Evolutionary conservation across 2,329 filamentous ascomycete genomes (phyloP), one percentile per base, ranked within the genome.

Genomic region (Exophiala aquamarina): DNA sequence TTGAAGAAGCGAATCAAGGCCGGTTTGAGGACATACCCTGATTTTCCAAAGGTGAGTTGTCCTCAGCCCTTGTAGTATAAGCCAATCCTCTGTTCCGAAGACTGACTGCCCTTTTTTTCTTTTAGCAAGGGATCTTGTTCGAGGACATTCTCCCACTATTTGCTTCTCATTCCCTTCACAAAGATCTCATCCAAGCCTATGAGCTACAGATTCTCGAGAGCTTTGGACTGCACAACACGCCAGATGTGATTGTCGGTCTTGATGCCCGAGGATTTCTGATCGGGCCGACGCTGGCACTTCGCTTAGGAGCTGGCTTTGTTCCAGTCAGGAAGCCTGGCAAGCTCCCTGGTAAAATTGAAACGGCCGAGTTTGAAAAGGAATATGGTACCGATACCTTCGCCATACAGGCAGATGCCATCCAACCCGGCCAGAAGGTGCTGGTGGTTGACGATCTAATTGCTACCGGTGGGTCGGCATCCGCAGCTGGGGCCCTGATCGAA

Each of bases 91-190:
- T n/a, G n/a, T n/a, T 11, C 13, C 32, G 6, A 34, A 14, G n/a
- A 7, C 51, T 54, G 36, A 54, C 38, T 34, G n/a, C 7, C n/a
- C 32, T 13, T 15, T 31, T 38, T 14, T 23, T 13, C 13, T 31
- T 38, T 14, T 23, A 57, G 54, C 41, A 53, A 41, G 57, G 93
- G 68, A 92, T 98, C 66, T 79, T 95, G 63, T 98, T 98, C 72
- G 89, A 96, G 75, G 93, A 98, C 68, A 97, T 98, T 72, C 85
- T 98, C 70, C 93, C 93, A 52, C 85, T 97, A 66, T 97, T 98
- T 76, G 83, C 88, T 67, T 79, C 89, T 64, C 83, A 84, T 45
- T 65, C 69, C 41, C 77, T 87, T 52, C 92, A 96, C 73, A 76
- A 80, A 59, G 78, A 82, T 46, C 84, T 98, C 49, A 76, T 96